Percentiles rank a stretch among this genome's conserved stretches.
Evolutionary conservation across 192 early-diverging fungal species (phyloP).

Genomic region (Gaertneriomyces semiglobifer): DNA sequence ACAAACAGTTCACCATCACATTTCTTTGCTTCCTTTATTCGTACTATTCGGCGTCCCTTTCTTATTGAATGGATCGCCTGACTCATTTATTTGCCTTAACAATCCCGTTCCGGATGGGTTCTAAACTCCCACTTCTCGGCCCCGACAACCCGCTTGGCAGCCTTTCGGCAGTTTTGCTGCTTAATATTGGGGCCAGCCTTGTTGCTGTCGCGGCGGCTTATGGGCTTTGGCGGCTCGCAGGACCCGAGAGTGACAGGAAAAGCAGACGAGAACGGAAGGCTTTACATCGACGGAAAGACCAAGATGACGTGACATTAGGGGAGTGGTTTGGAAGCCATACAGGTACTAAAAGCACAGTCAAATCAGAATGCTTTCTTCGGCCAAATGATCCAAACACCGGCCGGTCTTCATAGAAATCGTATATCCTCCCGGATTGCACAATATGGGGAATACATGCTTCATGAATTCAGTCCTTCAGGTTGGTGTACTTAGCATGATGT

Average conservation of each 20-base stretch:
- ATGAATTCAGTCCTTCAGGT: conserved; percentile 84
- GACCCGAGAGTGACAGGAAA: not conserved
- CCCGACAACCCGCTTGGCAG: conserved; percentile 20
- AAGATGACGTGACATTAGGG: conserved; percentile 2
- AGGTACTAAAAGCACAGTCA: not conserved
- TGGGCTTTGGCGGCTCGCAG: conserved; percentile 15
- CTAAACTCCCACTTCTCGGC: conserved; percentile 9
- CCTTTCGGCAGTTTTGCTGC: conserved; percentile 4
- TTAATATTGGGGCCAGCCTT: conserved; percentile 18
- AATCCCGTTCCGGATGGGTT: not conserved
- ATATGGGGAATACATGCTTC: conserved; percentile 86
- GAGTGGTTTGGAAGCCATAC: not conserved
- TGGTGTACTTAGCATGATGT: conserved; percentile 6
- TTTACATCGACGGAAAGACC: conserved; percentile 1
- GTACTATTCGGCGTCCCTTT: no score
- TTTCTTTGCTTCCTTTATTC: no score
- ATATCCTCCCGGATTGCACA: conserved; percentile 67
- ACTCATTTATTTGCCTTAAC: no score
- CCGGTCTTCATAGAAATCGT: conserved; percentile 11
- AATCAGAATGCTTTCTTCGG: not conserved
- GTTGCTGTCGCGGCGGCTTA: conserved; percentile 12
- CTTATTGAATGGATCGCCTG: no score
- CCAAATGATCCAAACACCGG: not conserved
- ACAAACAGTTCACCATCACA: no score
- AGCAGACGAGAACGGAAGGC: not conserved